Evolutionary conservation across 2,329 filamentous ascomycete genomes (phyloP).

Genomic region (Alternaria ventricosa): DNA sequence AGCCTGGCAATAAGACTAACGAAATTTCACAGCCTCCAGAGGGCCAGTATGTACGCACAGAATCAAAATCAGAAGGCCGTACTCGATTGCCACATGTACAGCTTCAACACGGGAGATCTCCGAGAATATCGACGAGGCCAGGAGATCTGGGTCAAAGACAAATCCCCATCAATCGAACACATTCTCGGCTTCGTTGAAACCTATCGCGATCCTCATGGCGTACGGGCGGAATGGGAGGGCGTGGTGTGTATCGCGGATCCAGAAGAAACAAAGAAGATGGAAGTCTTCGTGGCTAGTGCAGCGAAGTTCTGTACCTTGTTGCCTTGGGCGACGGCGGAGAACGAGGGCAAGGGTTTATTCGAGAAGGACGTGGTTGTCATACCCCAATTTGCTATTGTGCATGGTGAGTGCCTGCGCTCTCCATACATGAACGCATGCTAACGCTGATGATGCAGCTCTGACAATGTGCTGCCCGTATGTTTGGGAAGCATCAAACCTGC

Average conservation of each 20-base stretch:
- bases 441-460: not conserved
- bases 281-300: not conserved
- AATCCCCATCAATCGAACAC: not conserved
- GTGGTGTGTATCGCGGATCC: not conserved
- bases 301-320: not conserved
- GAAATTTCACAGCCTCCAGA: not conserved
- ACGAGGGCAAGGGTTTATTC: not conserved
- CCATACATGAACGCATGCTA: not conserved
- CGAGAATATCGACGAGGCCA: not conserved
- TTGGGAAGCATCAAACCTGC: not conserved
- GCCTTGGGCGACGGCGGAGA: not conserved
- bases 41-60: not conserved
- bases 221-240: not conserved
- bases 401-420: not conserved
- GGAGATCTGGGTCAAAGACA: not conserved
- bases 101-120: not conserved
- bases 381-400: not conserved
- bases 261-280: not conserved
- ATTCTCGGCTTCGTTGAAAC: not conserved
- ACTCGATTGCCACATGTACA: not conserved
- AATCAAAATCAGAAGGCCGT: accelerated
- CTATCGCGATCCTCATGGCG: not conserved
- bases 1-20: too few species aligned
- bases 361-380: not conserved
- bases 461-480: not conserved